Evolutionary conservation across 805 yeast species (phyloP).

Genomic region (Metschnikowia baotianmanensis): DNA sequence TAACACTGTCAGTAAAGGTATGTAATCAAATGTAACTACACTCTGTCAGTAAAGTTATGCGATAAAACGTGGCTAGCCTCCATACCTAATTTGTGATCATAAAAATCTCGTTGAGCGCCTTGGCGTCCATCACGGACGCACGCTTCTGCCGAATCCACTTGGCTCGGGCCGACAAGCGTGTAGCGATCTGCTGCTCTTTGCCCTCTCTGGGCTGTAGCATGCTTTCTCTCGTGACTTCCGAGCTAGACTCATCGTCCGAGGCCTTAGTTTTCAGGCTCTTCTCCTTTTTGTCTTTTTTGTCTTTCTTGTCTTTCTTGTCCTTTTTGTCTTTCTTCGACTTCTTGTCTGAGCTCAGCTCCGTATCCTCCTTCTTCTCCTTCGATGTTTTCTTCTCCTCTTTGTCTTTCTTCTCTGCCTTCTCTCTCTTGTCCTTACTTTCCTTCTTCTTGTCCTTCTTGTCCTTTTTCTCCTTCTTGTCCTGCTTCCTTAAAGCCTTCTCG

Average conservation of each 20-base stretch:
- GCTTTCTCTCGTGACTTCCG: constrained; percentile 29
- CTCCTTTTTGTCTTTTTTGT: constrained; percentile 13
- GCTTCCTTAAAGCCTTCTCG: not conserved
- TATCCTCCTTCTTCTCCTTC: constrained; percentile 18
- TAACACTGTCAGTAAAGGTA: too few relatives aligned
- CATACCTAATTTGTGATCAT: constrained; percentile 62
- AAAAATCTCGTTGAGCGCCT: constrained; percentile 87
- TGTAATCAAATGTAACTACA: too few relatives aligned
- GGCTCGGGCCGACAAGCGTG: constrained; percentile 62
- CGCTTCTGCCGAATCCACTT: constrained; percentile 87
- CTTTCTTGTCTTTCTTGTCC: constrained; percentile 17
- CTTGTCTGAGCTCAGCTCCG: too few relatives aligned
- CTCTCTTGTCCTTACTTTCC: constrained; percentile 23
- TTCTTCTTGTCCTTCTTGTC: constrained; percentile 12
- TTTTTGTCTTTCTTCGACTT: constrained; percentile 13
- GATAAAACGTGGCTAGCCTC: not conserved
- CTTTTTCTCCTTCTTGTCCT: constrained; percentile 7
- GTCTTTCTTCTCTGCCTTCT: constrained; percentile 31
- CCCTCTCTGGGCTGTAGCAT: constrained; percentile 23
- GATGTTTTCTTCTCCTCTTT: constrained; percentile 24
- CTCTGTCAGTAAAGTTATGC: too few relatives aligned
- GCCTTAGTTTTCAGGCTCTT: too few relatives aligned
- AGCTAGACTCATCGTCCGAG: constrained; percentile 21
- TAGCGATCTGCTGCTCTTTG: constrained; percentile 24
- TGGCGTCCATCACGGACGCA: constrained; percentile 86